Conservation (phyloP, 1,139 yeast genomes). For the Ashbya aceris region DNA sequence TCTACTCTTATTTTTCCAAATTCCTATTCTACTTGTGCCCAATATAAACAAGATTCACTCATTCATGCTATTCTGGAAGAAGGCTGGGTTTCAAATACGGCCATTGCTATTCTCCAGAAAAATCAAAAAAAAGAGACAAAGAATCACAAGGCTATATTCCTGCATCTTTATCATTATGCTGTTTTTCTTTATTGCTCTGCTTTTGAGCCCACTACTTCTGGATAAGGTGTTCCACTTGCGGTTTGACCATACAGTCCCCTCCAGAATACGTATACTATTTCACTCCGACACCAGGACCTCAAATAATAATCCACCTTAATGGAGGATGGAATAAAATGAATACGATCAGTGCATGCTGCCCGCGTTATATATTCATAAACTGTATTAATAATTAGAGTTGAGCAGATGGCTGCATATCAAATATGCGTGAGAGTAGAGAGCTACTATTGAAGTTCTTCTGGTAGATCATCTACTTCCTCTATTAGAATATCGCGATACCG, state of each 20-base stretch:
- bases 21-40: conserved; percentile 48
- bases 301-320: conserved; percentile 8
- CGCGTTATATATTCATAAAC: too few relatives aligned
- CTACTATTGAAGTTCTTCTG: conserved; percentile 32
- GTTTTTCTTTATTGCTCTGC: conserved; percentile 26
- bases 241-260: conserved; percentile 1
- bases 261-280: conserved; percentile 1
- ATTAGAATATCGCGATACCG: conserved; percentile 16
- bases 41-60: conserved; percentile 52
- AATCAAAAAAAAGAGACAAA: conserved; percentile 77
- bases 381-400: too few relatives aligned
- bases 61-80: conserved; percentile 49
- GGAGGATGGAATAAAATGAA: conserved; percentile 23
- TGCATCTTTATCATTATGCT: conserved; percentile 33
- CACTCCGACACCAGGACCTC: neutral
- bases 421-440: conserved; percentile 4
- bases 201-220: conserved; percentile 34
- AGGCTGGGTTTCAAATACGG: conserved; percentile 43
- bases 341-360: too few relatives aligned
- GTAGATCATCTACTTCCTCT: conserved; percentile 39
- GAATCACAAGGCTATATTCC: conserved; percentile 30
- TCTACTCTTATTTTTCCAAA: conserved; percentile 39
- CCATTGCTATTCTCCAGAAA: conserved; percentile 55
- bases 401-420: too few relatives aligned
- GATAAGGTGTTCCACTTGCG: conserved; percentile 2